Conservation (phyloP, 805 yeast genomes). For the Spathaspora girioi region DNA sequence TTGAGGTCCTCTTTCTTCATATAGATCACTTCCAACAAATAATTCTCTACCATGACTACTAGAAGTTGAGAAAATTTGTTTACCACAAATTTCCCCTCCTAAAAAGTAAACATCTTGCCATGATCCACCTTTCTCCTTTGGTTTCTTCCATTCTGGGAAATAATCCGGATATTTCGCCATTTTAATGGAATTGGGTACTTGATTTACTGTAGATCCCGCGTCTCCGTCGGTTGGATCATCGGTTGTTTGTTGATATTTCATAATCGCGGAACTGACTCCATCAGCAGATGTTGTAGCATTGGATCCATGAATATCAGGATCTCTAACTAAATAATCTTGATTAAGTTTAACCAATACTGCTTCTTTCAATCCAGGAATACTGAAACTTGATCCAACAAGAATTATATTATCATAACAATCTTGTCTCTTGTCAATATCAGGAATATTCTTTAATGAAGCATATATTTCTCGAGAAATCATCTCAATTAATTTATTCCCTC, state of each 20-base stretch:
- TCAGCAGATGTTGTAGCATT: conserved; percentile 17
- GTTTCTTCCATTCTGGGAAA: conserved; percentile 87
- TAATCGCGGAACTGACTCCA: conserved; percentile 36
- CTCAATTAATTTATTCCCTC: conserved; percentile 58
- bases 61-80: conserved; percentile 70
- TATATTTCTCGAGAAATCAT: conserved; percentile 53
- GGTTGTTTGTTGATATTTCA: conserved; percentile 38
- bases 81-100: conserved; percentile 85
- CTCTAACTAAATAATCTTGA: conserved; percentile 48
- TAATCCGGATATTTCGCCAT: conserved; percentile 79
- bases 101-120: conserved; percentile 71
- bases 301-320: conserved; percentile 21
- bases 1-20: conserved; percentile 76
- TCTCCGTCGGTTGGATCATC: conserved; percentile 30
- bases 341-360: conserved; percentile 58
- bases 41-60: conserved; percentile 53
- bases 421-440: conserved; percentile 68
- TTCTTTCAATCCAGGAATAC: conserved; percentile 73
- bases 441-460: conserved; percentile 50
- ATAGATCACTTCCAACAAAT: conserved; percentile 66
- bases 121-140: conserved; percentile 50
- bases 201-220: conserved; percentile 36
- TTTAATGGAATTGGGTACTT: conserved; percentile 76
- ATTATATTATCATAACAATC: conserved; percentile 83
- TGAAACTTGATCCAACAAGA: conserved; percentile 72